Conservation (phyloP, 768 basidiomycete species). For the Lyophyllum atratum region DNA sequence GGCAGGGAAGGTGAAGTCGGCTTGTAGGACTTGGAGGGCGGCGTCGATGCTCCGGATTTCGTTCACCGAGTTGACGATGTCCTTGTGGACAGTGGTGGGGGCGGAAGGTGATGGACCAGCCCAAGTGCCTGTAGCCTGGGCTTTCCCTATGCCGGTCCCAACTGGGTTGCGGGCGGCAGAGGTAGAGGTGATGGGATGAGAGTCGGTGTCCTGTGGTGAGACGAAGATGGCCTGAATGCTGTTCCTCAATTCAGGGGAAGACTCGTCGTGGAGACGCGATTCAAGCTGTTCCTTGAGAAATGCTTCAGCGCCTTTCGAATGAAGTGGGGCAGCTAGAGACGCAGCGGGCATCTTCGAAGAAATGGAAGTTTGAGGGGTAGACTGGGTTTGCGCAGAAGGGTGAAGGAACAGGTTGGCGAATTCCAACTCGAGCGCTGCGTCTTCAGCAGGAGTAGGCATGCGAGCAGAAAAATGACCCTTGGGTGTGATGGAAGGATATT, state of each 20-base stretch:
- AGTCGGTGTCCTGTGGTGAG: slow-evolving; percentile 28
- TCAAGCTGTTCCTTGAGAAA: slow-evolving; percentile 32
- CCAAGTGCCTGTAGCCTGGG: slow-evolving; percentile 20
- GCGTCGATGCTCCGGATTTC: slow-evolving; percentile 42
- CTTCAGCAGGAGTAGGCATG: too few relatives aligned
- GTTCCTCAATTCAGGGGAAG: slow-evolving; percentile 34
- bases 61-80: slow-evolving; percentile 36
- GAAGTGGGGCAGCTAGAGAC: neutral
- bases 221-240: slow-evolving; percentile 41
- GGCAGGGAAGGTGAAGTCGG: slow-evolving; percentile 41
- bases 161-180: neutral
- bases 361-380: neutral
- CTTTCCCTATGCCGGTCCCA: slow-evolving; percentile 38
- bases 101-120: slow-evolving; percentile 8
- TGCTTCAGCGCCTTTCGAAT: slow-evolving; percentile 2
- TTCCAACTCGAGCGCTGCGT: too few relatives aligned
- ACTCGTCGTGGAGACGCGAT: slow-evolving; percentile 30
- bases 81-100: slow-evolving; percentile 16
- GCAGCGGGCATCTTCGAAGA: neutral
- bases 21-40: slow-evolving; percentile 35
- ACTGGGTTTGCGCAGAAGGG: too few relatives aligned
- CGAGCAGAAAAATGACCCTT: too few relatives aligned
- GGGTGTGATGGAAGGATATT: too few relatives aligned
- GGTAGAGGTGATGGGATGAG: neutral
- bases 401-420: too few relatives aligned